Percentiles rank a stretch among this genome's conserved stretches.
Evolutionary conservation across 106 monocot species (phyloP).

Genomic region (Acorus calamus): DNA sequence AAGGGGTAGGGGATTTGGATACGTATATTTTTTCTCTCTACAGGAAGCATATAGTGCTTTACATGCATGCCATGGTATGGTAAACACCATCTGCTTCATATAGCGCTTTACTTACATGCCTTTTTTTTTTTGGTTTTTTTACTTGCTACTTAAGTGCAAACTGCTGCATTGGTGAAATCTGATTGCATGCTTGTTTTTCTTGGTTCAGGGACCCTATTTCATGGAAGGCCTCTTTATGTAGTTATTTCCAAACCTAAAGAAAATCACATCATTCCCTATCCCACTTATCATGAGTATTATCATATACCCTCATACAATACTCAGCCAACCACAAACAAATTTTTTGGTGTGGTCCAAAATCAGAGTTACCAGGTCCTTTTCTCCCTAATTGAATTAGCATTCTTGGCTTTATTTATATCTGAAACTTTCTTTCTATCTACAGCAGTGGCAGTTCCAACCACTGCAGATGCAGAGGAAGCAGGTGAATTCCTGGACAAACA

Average conservation of each 20-base stretch:
- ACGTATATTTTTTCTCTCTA: constrained; percentile 31
- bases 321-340: no score
- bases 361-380: no score
- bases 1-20: constrained; percentile 45
- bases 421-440: no score
- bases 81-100: neutral
- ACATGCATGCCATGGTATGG: constrained; percentile 31
- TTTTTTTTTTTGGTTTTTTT: neutral
- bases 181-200: no score
- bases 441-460: no score
- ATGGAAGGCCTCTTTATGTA: constrained; percentile 14
- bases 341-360: no score
- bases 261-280: neutral
- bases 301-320: no score
- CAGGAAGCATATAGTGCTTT: constrained; percentile 46
- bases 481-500: no score
- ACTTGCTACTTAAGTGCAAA: neutral
- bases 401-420: no score
- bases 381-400: no score
- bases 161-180: neutral
- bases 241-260: constrained; percentile 19
- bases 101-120: neutral
- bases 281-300: no score
- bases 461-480: no score
- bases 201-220: constrained; percentile 13